Conservation (phyloP, 805 yeast genomes). For the Candida ulmi region DNA sequence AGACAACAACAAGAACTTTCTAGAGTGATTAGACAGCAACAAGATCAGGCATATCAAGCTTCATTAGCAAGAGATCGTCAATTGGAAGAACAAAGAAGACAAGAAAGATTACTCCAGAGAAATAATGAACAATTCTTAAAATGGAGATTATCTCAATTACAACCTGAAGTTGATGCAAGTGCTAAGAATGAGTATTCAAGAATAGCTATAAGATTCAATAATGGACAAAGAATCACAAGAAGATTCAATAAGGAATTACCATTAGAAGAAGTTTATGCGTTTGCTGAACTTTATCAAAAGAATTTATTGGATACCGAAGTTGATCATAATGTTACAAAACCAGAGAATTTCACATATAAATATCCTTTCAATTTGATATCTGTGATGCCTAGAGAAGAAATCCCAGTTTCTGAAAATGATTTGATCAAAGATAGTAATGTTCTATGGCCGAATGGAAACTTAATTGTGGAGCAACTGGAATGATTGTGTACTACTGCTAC, state of each 20-base stretch:
- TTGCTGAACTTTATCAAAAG: slow-evolving; percentile 47
- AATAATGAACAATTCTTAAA: slow-evolving; percentile 37
- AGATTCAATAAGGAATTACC: slow-evolving; percentile 39
- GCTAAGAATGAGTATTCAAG: slow-evolving; percentile 38
- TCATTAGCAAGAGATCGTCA: slow-evolving; percentile 65
- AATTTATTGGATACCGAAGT: slow-evolving; percentile 21
- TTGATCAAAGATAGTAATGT: slow-evolving; percentile 36
- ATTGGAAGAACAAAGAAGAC: slow-evolving; percentile 37
- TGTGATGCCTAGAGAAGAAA: slow-evolving; percentile 50
- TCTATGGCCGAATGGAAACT: slow-evolving; percentile 61
- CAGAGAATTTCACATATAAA: slow-evolving; percentile 36
- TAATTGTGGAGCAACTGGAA: slow-evolving; percentile 40
- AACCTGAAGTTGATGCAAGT: slow-evolving; percentile 24
- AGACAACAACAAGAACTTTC: slow-evolving; percentile 54
- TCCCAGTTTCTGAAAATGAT: slow-evolving; percentile 26
- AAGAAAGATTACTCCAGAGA: slow-evolving; percentile 15
- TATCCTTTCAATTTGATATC: slow-evolving; percentile 47
- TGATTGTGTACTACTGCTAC: background rate
- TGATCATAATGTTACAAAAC: slow-evolving; percentile 23
- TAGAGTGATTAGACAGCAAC: slow-evolving; percentile 58
- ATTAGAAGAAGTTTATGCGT: slow-evolving; percentile 65
- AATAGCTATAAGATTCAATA: slow-evolving; percentile 62
- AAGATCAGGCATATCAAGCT: slow-evolving; percentile 70
- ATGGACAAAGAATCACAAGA: slow-evolving; percentile 54
- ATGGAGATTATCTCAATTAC: slow-evolving; percentile 37